Conservation (phyloP, 495 filamentous ascomycete species). For the Hypoxylon crocopeplum region DNA sequence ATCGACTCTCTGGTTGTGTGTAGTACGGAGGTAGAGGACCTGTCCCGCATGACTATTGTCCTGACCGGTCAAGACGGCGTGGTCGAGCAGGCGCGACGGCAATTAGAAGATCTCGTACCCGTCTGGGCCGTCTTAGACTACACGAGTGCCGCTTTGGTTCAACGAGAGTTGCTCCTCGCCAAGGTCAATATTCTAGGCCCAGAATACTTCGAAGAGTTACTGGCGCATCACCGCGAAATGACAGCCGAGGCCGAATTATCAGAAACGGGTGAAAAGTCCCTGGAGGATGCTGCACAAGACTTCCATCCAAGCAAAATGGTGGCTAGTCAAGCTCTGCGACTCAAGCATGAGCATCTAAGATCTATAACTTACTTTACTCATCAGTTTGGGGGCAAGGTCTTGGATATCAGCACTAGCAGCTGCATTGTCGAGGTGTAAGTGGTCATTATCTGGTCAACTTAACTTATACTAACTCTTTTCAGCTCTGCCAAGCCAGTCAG, state of each 20-base stretch:
- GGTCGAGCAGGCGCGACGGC: slow-evolving; percentile 94
- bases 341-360: slow-evolving; percentile 96
- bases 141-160: slow-evolving; percentile 89
- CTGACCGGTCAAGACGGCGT: slow-evolving; percentile 95
- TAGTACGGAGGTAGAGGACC: slow-evolving; percentile 95
- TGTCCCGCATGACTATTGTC: slow-evolving; percentile 98
- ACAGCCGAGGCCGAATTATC: slow-evolving; percentile 49
- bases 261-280: slow-evolving; percentile 42
- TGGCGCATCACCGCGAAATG: slow-evolving; percentile 89
- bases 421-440: slow-evolving; percentile 97
- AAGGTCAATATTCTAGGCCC: slow-evolving; percentile 95
- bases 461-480: slow-evolving; percentile 26
- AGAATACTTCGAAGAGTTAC: slow-evolving; percentile 95
- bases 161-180: slow-evolving; percentile 93
- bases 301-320: slow-evolving; percentile 89
- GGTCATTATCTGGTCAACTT: slow-evolving; percentile 1
- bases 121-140: slow-evolving; percentile 99
- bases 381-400: slow-evolving; percentile 95
- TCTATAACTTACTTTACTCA: slow-evolving; percentile 94
- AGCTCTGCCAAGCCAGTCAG: slow-evolving; percentile 91
- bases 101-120: slow-evolving; percentile 94
- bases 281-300: slow-evolving; percentile 59
- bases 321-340: slow-evolving; percentile 83
- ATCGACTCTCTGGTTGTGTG: slow-evolving; percentile 98
- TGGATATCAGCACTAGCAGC: slow-evolving; percentile 97